Evolutionary conservation across 306 rosid species (phyloP).

Genomic region (Prunus mume): DNA sequence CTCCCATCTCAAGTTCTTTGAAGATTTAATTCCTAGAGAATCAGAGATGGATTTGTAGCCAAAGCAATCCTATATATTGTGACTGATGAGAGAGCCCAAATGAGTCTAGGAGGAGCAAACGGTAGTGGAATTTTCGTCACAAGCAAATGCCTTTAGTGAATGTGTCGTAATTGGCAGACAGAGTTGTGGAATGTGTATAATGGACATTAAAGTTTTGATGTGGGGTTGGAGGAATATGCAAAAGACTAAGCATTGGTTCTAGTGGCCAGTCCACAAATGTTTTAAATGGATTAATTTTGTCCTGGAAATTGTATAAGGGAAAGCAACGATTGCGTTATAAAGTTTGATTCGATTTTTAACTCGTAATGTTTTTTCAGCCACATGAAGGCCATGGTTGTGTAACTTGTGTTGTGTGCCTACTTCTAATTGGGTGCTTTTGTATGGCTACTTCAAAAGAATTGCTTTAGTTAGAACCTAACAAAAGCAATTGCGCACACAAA

Average conservation of each 20-base stretch:
- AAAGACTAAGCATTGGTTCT: constrained; percentile 2
- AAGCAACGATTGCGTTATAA: background rate
- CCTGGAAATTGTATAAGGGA: background rate
- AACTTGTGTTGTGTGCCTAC: background rate
- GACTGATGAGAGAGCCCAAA: background rate
- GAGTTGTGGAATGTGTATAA: constrained; percentile 37
- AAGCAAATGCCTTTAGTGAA: constrained; percentile 17
- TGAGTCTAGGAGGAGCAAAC: background rate
- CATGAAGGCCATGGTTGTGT: background rate
- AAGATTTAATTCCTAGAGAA: background rate
- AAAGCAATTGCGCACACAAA: too few relatives aligned
- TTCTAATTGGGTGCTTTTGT: background rate
- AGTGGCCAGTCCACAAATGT: constrained; percentile 17
- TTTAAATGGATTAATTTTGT: background rate
- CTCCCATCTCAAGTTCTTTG: constrained; percentile 33
- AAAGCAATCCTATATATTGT: background rate
- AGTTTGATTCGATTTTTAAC: background rate
- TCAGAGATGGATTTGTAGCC: background rate
- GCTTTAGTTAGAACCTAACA: too few relatives aligned
- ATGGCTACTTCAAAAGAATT: background rate
- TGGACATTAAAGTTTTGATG: constrained; percentile 37
- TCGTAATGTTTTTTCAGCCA: background rate
- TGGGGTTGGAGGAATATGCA: constrained; percentile 25
- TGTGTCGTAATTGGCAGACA: constrained; percentile 17
- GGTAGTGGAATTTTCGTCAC: constrained; percentile 21